A percentile compares a stretch with the other conserved stretches of the same genome.
These are phyloP conservation scores for Cordyceps fumosorosea DNA, from an alignment of 2,329 filamentous ascomycete genomes.

Conservation along the genomic window DNA sequence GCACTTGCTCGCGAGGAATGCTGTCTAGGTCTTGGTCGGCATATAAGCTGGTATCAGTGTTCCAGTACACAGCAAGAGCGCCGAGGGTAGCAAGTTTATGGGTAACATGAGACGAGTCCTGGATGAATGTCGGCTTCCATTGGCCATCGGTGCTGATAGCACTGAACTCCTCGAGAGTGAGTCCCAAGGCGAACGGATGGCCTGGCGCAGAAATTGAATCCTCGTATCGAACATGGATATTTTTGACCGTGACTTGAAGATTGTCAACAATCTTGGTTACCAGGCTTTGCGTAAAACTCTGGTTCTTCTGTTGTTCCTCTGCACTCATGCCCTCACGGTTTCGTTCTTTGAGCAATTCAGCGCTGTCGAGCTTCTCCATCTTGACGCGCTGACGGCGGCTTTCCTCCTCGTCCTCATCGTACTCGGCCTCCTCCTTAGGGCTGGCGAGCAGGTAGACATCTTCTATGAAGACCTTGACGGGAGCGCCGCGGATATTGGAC, in stretches of 20 bases:
- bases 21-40: slow-evolving; percentile 39
- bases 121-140: slow-evolving; percentile 95
- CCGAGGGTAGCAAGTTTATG: slow-evolving; percentile 92
- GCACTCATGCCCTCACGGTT: slow-evolving; percentile 88
- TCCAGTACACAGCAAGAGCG: slow-evolving; percentile 93
- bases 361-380: slow-evolving; percentile 97
- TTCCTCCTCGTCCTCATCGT: slow-evolving; percentile 88
- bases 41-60: slow-evolving; percentile 82
- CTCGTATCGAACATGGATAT: slow-evolving; percentile 97
- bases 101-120: slow-evolving; percentile 73
- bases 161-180: slow-evolving; percentile 94
- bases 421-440: slow-evolving; percentile 90
- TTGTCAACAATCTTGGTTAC: slow-evolving; percentile 98
- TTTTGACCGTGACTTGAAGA: slow-evolving; percentile 93
- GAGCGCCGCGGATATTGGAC: slow-evolving; percentile 92
- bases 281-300: slow-evolving; percentile 93
- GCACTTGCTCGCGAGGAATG: slow-evolving; percentile 67
- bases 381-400: slow-evolving; percentile 83
- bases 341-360: slow-evolving; percentile 86
- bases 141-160: slow-evolving; percentile 91
- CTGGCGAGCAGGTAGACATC: slow-evolving; percentile 95
- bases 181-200: slow-evolving; percentile 86
- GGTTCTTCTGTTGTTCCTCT: slow-evolving; percentile 94
- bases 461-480: slow-evolving; percentile 90
- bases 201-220: slow-evolving; percentile 92